Base-by-base conservation (phyloP, 441 rosid species). In the Codiaeum variegatum region DNA sequence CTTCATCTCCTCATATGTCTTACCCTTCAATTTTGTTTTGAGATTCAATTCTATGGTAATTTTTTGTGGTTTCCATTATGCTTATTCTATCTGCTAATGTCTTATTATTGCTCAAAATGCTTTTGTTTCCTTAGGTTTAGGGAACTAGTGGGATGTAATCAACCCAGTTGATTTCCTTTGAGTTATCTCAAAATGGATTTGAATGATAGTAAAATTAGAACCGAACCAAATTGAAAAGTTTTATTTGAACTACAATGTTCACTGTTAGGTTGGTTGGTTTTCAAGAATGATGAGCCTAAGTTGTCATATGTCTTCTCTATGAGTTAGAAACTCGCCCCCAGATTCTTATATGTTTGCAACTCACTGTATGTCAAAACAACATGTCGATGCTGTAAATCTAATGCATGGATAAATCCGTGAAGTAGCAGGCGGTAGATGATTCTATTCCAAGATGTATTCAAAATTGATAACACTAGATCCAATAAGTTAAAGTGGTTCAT, bases 61-160 rank as follows among this genome's bases (percentile, higher is more conserved):
- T 61, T 21, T 61, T 47, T 51, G 49, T 51, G 21, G 51, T 18
- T 10, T 11, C 42, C 23, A 18, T 19, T 26, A 58, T 72, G 36
- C 16, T 52, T 23, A 36, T 46, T 71, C 11, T 44, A 51, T 51
- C 62, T 13, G 26, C 24, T 12, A 32, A 32, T 51, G 6, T 32
- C 28, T 32, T 51, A 9, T 31, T 72, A 58, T 40, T 46, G 9
- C 36, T 46, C 38, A 29, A 26, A 62, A 71, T 31, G 60, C 19
- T 36, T 23, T 29, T 7, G 3, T n/a, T 15, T 38, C 40, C 23
- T 36, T 54, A 38, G 69, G 47, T 34, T 73, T 52, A 62, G 32
- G 47, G 67, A 72, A 62, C 59, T 72, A 49, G 63, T 23, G 29
- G 29, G 62, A 15, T 46, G 51, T 15, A 72, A n/a, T 32, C 47